Conservation (phyloP, 495 filamentous ascomycete genomes). For the Xanthoparmelia taractica region DNA sequence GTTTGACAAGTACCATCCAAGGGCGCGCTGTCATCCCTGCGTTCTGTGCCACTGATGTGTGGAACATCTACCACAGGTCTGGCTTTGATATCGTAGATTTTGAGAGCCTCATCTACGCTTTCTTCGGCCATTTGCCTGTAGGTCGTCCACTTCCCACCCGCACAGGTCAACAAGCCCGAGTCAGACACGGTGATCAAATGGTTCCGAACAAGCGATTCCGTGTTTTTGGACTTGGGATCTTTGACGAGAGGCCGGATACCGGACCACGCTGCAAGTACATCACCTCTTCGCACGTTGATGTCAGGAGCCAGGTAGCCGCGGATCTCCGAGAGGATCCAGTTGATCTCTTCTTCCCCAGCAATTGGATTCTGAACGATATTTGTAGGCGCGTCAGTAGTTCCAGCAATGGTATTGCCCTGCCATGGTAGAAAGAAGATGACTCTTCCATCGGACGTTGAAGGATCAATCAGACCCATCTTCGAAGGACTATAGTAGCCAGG, state of each 20-base stretch:
- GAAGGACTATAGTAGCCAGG: conserved; percentile 92
- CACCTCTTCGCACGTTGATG: conserved; percentile 86
- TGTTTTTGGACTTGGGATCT: conserved; percentile 89
- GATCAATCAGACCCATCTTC: conserved; percentile 96
- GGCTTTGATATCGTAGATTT: conserved; percentile 63
- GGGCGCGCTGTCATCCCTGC: conserved; percentile 61
- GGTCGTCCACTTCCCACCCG: conserved; percentile 99
- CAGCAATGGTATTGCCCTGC: conserved; percentile 98
- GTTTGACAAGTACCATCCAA: conserved; percentile 88
- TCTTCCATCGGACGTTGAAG: conserved; percentile 85
- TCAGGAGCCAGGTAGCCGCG: conserved; percentile 83
- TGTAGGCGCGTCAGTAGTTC: conserved; percentile 89
- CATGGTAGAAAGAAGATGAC: conserved; percentile 99
- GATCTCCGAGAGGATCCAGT: conserved; percentile 93
- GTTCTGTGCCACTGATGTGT: conserved; percentile 69
- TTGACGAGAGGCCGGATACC: conserved; percentile 90
- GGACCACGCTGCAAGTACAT: conserved; percentile 93
- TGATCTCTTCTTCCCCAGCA: conserved; percentile 85
- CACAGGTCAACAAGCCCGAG: conserved; percentile 84
- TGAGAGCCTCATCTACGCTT: conserved; percentile 83
- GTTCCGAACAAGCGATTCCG: conserved; percentile 90
- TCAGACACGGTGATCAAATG: conserved; percentile 82
- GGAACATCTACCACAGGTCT: conserved; percentile 53
- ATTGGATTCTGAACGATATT: conserved; percentile 72
- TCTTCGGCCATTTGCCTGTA: conserved; percentile 99